Conservation (phyloP, 2,329 filamentous ascomycete species). For the Ilyonectria mors-panacis region DNA sequence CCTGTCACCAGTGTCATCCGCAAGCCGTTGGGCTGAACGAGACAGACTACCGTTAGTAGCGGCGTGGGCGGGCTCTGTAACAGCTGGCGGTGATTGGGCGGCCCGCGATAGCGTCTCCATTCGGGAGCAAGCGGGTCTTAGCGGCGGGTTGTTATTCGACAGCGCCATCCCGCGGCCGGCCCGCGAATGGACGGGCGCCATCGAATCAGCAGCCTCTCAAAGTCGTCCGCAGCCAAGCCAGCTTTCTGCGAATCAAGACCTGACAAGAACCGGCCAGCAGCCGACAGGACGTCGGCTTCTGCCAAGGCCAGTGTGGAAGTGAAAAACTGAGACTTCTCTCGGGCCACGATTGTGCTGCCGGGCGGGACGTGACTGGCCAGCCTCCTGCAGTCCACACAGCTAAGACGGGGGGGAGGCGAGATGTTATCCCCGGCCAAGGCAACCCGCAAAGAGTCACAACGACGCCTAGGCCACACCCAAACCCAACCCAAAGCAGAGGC, state of each 20-base stretch:
- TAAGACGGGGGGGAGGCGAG: neutral
- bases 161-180: slow-evolving; percentile 20
- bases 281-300: slow-evolving; percentile 4
- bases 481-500: slow-evolving; percentile 7
- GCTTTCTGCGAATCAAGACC: slow-evolving; percentile 20
- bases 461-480: neutral
- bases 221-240: slow-evolving; percentile 3
- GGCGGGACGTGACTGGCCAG: neutral
- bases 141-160: slow-evolving; percentile 23
- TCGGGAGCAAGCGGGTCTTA: slow-evolving; percentile 25
- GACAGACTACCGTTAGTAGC: slow-evolving; percentile 26
- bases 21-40: slow-evolving; percentile 31
- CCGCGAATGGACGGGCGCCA: slow-evolving; percentile 13
- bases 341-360: neutral
- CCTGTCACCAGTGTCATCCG: slow-evolving; percentile 10
- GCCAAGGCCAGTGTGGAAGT: neutral
- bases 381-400: neutral
- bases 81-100: slow-evolving; percentile 12
- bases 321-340: slow-evolving; percentile 8
- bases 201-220: slow-evolving; percentile 23
- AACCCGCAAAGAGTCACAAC: neutral
- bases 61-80: slow-evolving; percentile 19
- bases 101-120: slow-evolving; percentile 18
- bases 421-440: neutral
- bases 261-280: slow-evolving; percentile 10